A percentile compares a stretch with the other conserved stretches of the same genome.
Evolutionary conservation across 768 basidiomycete species (phyloP).

Genomic region (Boletus reticulatus): DNA sequence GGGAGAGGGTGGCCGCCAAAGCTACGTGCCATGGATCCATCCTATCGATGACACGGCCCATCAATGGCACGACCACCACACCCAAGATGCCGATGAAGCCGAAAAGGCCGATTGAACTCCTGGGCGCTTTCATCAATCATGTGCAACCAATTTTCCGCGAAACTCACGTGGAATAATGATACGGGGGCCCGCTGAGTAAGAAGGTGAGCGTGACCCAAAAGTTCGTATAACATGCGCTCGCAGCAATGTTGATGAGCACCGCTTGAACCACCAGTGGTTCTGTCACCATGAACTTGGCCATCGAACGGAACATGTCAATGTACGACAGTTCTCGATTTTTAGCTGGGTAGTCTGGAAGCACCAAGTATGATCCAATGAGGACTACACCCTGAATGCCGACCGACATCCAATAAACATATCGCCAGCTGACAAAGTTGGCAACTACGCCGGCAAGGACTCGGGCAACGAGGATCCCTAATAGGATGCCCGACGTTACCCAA

Average conservation of each 20-base stretch:
- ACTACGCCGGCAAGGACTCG: slow-evolving; percentile 72
- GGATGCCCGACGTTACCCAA: slow-evolving; percentile 62
- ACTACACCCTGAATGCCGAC: slow-evolving; percentile 63
- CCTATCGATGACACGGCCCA: slow-evolving; percentile 63
- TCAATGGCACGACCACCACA: slow-evolving; percentile 62
- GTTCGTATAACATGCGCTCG: slow-evolving; percentile 53
- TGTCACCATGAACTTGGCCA: slow-evolving; percentile 69
- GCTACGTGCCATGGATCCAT: slow-evolving; percentile 74
- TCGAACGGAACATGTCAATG: slow-evolving; percentile 61
- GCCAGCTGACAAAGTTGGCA: slow-evolving; percentile 65
- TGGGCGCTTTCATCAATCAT: background rate
- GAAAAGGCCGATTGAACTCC: slow-evolving; percentile 63
- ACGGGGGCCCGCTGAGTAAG: slow-evolving; percentile 69
- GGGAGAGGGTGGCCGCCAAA: slow-evolving; percentile 46
- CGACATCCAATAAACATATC: slow-evolving; percentile 72
- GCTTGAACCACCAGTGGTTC: slow-evolving; percentile 76
- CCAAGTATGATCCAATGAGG: slow-evolving; percentile 51
- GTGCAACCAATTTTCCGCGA: background rate
- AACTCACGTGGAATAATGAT: slow-evolving; percentile 64
- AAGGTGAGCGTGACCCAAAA: slow-evolving; percentile 79
- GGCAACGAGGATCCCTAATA: slow-evolving; percentile 70
- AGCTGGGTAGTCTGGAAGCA: slow-evolving; percentile 76
- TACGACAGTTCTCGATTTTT: slow-evolving; percentile 67
- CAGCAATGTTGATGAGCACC: slow-evolving; percentile 52
- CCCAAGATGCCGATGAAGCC: slow-evolving; percentile 68